These are phyloP conservation scores for Vitis riparia DNA, from an alignment of 164 flowering plant species.

Conservation along the genomic window DNA sequence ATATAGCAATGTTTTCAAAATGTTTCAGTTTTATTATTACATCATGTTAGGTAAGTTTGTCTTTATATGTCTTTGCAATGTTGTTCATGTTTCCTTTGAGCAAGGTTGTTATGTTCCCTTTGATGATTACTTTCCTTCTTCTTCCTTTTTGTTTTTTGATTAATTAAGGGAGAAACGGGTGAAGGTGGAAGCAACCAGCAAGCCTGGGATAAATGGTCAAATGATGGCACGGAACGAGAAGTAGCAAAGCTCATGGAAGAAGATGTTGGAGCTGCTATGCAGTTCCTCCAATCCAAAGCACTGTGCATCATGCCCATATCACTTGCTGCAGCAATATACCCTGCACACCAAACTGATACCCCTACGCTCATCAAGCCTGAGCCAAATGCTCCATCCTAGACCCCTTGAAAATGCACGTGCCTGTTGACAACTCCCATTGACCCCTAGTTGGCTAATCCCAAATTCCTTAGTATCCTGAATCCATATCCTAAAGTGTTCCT, in stretches of 20 bases:
- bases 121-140: background rate
- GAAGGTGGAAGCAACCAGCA: conserved; percentile 47
- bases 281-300: conserved; percentile 77
- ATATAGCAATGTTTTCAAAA: too few species aligned
- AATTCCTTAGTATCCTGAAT: background rate
- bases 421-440: too few species aligned
- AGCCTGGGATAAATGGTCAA: conserved; percentile 84
- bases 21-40: too few species aligned
- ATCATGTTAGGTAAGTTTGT: background rate
- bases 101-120: background rate
- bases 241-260: conserved; percentile 89
- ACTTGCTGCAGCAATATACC: conserved; percentile 66
- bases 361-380: conserved; percentile 55
- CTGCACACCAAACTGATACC: conserved; percentile 43
- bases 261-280: conserved; percentile 86
- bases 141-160: background rate
- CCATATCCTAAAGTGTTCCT: background rate
- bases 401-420: conserved; percentile 9
- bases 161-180: conserved; percentile 45
- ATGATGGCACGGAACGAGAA: conserved; percentile 68
- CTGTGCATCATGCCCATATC: conserved; percentile 85
- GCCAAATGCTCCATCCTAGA: conserved; percentile 43
- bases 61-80: background rate
- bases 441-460: conserved; percentile 5
- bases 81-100: too few species aligned